Evolutionary conservation across 1,284 basidiomycete species (phyloP).

Genomic region (Leccinum angustisporum): DNA sequence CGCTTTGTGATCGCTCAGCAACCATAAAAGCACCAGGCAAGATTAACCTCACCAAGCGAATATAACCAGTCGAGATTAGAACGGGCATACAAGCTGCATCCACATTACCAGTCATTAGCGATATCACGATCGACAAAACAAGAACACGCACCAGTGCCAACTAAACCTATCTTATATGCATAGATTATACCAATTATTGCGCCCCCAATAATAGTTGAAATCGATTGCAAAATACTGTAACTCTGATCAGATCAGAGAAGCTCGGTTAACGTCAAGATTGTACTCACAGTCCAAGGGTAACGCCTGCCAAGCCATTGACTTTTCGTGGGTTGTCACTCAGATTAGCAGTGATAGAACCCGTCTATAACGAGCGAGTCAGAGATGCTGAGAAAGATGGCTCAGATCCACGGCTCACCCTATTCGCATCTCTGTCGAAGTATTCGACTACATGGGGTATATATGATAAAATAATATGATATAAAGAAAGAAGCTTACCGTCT

Average conservation of each 20-base stretch:
- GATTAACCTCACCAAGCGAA: conserved; percentile 65
- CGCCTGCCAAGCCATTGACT: conserved; percentile 86
- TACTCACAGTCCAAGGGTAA: conserved; percentile 77
- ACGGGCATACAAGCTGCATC: conserved; percentile 79
- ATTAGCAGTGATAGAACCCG: conserved; percentile 79
- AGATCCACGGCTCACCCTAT: conserved; percentile 51
- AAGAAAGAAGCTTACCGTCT: conserved; percentile 56
- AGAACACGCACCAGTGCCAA: conserved; percentile 60
- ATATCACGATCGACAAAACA: conserved; percentile 3
- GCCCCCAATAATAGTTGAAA: conserved; percentile 77
- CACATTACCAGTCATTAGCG: conserved; percentile 25
- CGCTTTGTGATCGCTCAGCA: not conserved
- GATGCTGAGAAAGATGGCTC: not conserved
- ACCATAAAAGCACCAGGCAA: not conserved
- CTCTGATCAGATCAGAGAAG: not conserved
- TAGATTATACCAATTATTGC: conserved; percentile 77
- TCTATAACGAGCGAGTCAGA: conserved; percentile 39
- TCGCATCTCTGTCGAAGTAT: conserved; percentile 85
- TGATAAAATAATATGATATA: not conserved
- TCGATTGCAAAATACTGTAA: conserved; percentile 75
- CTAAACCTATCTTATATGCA: conserved; percentile 79
- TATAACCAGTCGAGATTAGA: conserved; percentile 82
- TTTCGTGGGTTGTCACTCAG: conserved; percentile 94
- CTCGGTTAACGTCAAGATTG: not conserved
- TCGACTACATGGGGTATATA: conserved; percentile 49